Evolutionary conservation across 2,329 filamentous ascomycete genomes (phyloP).

Genomic region (Trichoderma hamatum): DNA sequence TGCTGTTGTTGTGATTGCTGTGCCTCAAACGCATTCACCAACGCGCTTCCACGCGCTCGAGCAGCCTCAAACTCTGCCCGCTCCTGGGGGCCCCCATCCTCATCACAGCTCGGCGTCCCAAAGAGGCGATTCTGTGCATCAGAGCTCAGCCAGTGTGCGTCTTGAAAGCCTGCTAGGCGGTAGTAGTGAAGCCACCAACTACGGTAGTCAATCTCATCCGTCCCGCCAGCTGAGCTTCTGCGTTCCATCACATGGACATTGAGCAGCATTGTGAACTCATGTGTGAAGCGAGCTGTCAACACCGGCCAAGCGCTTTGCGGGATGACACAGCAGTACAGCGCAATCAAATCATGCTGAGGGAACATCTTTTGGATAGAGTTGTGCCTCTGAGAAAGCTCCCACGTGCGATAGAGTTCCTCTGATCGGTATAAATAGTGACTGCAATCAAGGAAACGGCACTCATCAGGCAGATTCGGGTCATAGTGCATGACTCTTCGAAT

Average conservation of each 20-base stretch:
- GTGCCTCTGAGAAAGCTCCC: conserved; percentile 21
- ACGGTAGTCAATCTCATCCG: conserved; percentile 17
- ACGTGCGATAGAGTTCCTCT: conserved; percentile 34
- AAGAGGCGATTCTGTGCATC: neutral
- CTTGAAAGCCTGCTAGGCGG: conserved; percentile 23
- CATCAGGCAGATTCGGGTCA: conserved; percentile 35
- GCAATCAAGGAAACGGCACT: conserved; percentile 5
- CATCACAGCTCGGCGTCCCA: neutral
- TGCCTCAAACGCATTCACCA: neutral
- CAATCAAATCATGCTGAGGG: conserved; percentile 14
- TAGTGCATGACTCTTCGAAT: conserved; percentile 31
- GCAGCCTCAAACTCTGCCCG: conserved; percentile 7
- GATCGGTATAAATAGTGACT: conserved; percentile 33
- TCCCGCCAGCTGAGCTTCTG: conserved; percentile 7
- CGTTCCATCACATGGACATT: neutral
- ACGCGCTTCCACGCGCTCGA: conserved; percentile 10
- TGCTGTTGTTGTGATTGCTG: neutral
- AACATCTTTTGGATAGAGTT: conserved; percentile 1
- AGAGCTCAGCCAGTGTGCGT: conserved; percentile 26
- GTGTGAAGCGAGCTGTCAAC: conserved; percentile 27
- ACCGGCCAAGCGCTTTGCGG: conserved; percentile 27
- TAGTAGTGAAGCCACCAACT: conserved; percentile 27
- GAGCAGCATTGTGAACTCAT: conserved; percentile 24
- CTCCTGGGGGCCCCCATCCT: neutral
- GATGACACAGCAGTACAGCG: conserved; percentile 26